Base-by-base conservation (phyloP, 2,329 filamentous ascomycete species). In the Ophiosphaerella herpotricha region DNA sequence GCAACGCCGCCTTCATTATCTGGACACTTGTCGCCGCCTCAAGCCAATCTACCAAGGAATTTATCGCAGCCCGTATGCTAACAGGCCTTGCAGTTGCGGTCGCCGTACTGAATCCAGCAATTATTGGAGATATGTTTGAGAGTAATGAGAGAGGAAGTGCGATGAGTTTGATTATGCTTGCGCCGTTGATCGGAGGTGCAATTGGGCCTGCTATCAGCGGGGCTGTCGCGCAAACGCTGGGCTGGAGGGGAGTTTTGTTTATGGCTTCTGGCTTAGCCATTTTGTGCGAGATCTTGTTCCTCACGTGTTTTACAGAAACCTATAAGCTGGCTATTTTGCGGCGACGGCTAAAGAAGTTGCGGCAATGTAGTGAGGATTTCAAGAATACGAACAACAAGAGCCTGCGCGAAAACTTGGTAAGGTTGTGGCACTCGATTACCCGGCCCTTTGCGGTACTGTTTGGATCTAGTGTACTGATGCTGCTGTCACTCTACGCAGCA, bases 91-190 rank as follows among this genome's bases (percentile, higher is more conserved):
- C 74, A 36, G 77, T 79, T 5, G 72, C 76, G 16, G 73, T 74
- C 4, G 77, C 85, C 55, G 84, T 86, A 7, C 74, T 88, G 14
- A 84, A 81, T 54, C 85, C 85, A 0, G 82, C 84, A 21, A 83
- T 87, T 44, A 78, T 87, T 14, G 85, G 84, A 21, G 85, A 87
- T 63, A 80, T 87, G 55, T 86, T 86, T 61, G 68, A 73, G 2
- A 73, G 78, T 1, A 84, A 86, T 47, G 73, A 82, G 63, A 75
- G 84, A 13, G 85, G 84, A 21, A 77, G 77, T 0, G 79, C 84
- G 7, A 82, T 87, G 78, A 82, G 79, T 59, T 50, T 82, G 38
- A 73, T 85, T 39, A 80, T 80, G 66, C 69, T 86, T 2, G 81
- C 83, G 2, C 83, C 84, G 0, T 71, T 86, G 2, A 65, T 84